Percentiles rank a stretch among this genome's conserved stretches.
Evolutionary conservation across 2,329 filamentous ascomycete species (phyloP).

Genomic region (Hymenoscyphus infarciens): DNA sequence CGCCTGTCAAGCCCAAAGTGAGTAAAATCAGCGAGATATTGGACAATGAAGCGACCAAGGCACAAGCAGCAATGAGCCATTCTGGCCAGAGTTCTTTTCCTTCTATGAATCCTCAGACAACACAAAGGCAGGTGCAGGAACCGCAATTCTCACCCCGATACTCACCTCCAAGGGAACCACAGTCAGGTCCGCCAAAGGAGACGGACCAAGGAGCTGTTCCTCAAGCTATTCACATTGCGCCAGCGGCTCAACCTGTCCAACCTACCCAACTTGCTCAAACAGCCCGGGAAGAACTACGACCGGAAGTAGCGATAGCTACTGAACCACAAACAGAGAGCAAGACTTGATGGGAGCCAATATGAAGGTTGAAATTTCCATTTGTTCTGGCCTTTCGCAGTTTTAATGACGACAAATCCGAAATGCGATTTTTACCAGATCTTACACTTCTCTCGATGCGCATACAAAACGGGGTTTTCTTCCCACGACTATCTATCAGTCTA

Average conservation of each 20-base stretch:
- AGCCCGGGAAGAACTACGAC: constrained; percentile 5
- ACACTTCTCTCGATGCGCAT: constrained; percentile 7
- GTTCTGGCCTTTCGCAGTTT: constrained; percentile 2
- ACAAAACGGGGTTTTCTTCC: constrained; percentile 15
- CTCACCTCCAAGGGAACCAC: constrained; percentile 2
- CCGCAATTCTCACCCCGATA: background rate
- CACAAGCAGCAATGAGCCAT: constrained; percentile 15
- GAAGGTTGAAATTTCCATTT: background rate
- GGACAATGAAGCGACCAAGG: constrained; percentile 5
- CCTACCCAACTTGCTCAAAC: background rate
- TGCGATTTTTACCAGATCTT: constrained; percentile 5
- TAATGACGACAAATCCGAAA: constrained; percentile 10
- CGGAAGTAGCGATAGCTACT: background rate
- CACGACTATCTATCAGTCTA: constrained; percentile 17
- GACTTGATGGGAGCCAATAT: background rate
- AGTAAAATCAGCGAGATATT: constrained; percentile 7
- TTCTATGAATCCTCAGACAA: constrained; percentile 10
- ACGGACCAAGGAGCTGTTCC: background rate
- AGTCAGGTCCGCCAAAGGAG: constrained; percentile 7
- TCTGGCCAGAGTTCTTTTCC: constrained; percentile 26
- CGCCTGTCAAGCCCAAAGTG: constrained; percentile 6
- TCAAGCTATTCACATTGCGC: background rate
- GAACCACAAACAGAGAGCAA: constrained; percentile 3
- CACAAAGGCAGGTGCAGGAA: constrained; percentile 6
- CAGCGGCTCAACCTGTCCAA: background rate